Conservation (phyloP, 805 yeast species). For the Cyberlindnera americana region DNA sequence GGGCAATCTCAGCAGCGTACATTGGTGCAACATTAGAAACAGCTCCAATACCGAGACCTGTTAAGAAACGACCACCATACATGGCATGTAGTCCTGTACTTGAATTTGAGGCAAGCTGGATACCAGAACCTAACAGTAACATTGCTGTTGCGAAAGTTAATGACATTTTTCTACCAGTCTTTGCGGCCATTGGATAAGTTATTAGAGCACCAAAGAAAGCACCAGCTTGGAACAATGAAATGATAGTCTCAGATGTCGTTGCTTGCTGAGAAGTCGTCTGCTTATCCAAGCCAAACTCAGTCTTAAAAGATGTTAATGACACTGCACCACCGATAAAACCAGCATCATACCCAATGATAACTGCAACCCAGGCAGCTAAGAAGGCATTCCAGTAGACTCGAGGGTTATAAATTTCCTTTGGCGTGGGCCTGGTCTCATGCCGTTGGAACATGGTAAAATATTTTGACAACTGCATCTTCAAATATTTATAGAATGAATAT, state of each 20-base stretch:
- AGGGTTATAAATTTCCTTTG: slow-evolving; percentile 43
- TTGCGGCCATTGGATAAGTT: slow-evolving; percentile 41
- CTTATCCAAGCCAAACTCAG: slow-evolving; percentile 40
- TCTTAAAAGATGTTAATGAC: slow-evolving; percentile 40
- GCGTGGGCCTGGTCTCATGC: slow-evolving; percentile 30
- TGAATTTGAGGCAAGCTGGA: slow-evolving; percentile 31
- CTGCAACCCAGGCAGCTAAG: slow-evolving; percentile 45
- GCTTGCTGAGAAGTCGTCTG: slow-evolving; percentile 29
- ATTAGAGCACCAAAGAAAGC: slow-evolving; percentile 46
- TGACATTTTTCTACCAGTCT: slow-evolving; percentile 38
- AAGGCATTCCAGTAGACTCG: slow-evolving; percentile 42
- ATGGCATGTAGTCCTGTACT: slow-evolving; percentile 39
- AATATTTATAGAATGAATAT: too few species aligned
- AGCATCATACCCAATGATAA: slow-evolving; percentile 52
- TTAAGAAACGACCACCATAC: slow-evolving; percentile 49
- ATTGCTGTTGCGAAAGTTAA: slow-evolving; percentile 38
- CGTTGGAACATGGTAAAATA: slow-evolving; percentile 18
- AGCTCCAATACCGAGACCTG: slow-evolving; percentile 51
- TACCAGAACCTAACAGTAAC: slow-evolving; percentile 41
- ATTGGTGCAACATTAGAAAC: slow-evolving; percentile 48
- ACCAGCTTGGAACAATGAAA: slow-evolving; percentile 50
- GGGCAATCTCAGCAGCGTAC: slow-evolving; percentile 45
- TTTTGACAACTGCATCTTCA: slow-evolving; percentile 12
- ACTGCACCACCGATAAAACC: slow-evolving; percentile 55
- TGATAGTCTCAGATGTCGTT: slow-evolving; percentile 37